Percentiles rank a stretch among this genome's conserved stretches.
Evolutionary conservation across 176 grass and related monocot genomes (phyloP).

Genomic region (Hordeum vulgare): DNA sequence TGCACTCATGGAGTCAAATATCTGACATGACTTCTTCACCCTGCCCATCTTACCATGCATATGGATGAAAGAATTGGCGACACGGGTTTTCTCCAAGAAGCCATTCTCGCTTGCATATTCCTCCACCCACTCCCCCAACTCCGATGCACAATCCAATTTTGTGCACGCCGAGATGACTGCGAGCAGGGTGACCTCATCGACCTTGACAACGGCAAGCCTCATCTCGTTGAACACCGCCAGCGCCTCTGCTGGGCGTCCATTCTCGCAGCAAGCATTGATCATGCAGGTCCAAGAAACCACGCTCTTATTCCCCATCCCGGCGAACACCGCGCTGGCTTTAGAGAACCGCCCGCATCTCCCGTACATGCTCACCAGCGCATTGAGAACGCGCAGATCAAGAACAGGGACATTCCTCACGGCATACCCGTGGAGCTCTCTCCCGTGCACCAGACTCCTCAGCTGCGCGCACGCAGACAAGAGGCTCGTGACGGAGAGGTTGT

Average conservation of each 20-base stretch:
- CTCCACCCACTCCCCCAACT: conserved; percentile 33
- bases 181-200: conserved; percentile 49
- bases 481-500: conserved; percentile 27
- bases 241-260: conserved; percentile 9
- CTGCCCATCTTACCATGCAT: conserved; percentile 48
- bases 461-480: conserved; percentile 35
- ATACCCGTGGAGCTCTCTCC: conserved; percentile 39
- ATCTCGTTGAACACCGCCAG: conserved; percentile 41
- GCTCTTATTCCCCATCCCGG: conserved; percentile 5
- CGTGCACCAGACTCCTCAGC: conserved; percentile 22
- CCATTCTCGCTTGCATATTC: neutral
- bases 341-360: conserved; percentile 14
- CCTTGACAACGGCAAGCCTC: conserved; percentile 12
- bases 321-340: conserved; percentile 18
- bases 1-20: conserved; percentile 31
- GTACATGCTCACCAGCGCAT: conserved; percentile 50
- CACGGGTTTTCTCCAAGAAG: conserved; percentile 11
- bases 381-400: conserved; percentile 30
- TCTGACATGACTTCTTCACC: conserved; percentile 32
- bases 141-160: conserved; percentile 13
- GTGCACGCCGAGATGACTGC: conserved; percentile 39
- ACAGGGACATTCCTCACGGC: conserved; percentile 10
- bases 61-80: conserved; percentile 47
- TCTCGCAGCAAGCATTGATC: conserved; percentile 43
- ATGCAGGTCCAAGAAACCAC: conserved; percentile 58